phyloP scores from a whole-genome alignment of 2,329 filamentous ascomycete genomes.

The Colletotrichum sojae region DNA sequence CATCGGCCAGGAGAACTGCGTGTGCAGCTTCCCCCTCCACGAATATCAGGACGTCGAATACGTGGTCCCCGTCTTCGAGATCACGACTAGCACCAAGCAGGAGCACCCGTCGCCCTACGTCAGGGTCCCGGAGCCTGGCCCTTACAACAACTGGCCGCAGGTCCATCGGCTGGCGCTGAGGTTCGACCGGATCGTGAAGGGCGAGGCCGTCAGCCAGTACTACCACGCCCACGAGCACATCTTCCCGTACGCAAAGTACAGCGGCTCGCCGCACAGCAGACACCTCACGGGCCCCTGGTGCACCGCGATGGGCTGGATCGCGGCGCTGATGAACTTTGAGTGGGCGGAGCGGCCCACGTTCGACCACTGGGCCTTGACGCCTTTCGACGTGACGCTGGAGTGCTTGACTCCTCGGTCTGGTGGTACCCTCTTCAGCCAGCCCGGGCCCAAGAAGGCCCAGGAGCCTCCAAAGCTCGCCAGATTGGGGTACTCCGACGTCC shows the following conservation, averaged over 20 bases:
- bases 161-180: slow-evolving; percentile 11
- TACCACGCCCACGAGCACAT: slow-evolving; percentile 15
- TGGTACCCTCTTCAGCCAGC: neutral
- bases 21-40: neutral
- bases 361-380: slow-evolving; percentile 1
- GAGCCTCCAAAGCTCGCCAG: slow-evolving; percentile 5
- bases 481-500: neutral
- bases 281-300: slow-evolving; percentile 2
- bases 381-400: slow-evolving; percentile 2
- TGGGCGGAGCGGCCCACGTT: slow-evolving; percentile 4
- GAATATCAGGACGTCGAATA: slow-evolving; percentile 13
- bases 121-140: neutral
- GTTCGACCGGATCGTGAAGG: slow-evolving; percentile 1
- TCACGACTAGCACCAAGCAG: neutral
- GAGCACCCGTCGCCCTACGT: neutral
- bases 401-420: neutral
- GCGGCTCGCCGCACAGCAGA: neutral
- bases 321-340: neutral
- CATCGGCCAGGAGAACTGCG: neutral
- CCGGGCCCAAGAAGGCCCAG: neutral
- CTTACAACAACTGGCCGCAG: slow-evolving; percentile 11
- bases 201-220: slow-evolving; percentile 4
- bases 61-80: slow-evolving; percentile 11
- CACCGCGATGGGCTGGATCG: slow-evolving; percentile 15
- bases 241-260: neutral